These are phyloP conservation scores for Dittrichia graveolens DNA, from an alignment of 129 eudicot species.

Conservation along the genomic window DNA sequence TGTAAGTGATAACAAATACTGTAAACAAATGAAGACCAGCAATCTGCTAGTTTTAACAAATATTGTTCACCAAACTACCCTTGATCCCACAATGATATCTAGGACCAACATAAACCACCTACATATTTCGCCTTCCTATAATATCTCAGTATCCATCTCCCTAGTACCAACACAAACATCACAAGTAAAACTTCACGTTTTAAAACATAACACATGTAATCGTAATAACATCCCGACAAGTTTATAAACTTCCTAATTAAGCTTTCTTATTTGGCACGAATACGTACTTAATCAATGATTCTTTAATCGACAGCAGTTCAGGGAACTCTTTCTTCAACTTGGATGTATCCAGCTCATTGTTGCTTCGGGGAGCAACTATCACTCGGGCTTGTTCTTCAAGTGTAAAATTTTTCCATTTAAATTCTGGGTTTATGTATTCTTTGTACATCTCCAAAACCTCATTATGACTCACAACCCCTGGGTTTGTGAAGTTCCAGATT, in stretches of 20 bases:
- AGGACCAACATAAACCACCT: slow-evolving; percentile 4
- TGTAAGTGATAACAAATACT: slow-evolving; percentile 18
- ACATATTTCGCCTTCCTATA: slow-evolving; percentile 17
- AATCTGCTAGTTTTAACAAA: slow-evolving; percentile 25
- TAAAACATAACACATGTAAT: slow-evolving; percentile 18
- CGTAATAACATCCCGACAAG: not conserved
- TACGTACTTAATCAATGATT: slow-evolving; percentile 88
- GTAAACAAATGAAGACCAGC: slow-evolving; percentile 13
- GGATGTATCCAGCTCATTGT: slow-evolving; percentile 85
- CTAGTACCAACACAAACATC: not conserved
- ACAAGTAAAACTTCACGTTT: slow-evolving; percentile 8
- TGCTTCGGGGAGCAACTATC: slow-evolving; percentile 84
- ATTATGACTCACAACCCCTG: slow-evolving; percentile 95
- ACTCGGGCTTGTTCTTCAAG: slow-evolving; percentile 97
- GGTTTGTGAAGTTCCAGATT: slow-evolving; percentile 93
- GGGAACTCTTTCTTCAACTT: slow-evolving; percentile 91
- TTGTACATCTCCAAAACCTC: slow-evolving; percentile 93
- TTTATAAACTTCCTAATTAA: not conserved
- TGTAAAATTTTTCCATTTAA: slow-evolving; percentile 75
- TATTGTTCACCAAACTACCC: not conserved
- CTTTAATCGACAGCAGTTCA: slow-evolving; percentile 78
- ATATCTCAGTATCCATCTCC: slow-evolving; percentile 2
- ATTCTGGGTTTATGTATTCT: slow-evolving; percentile 69
- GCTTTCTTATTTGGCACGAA: slow-evolving; percentile 82
- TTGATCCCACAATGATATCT: slow-evolving; percentile 7